Base-by-base conservation (phyloP, 306 rosid genomes). In the Dalbergia cochinchinensis region DNA sequence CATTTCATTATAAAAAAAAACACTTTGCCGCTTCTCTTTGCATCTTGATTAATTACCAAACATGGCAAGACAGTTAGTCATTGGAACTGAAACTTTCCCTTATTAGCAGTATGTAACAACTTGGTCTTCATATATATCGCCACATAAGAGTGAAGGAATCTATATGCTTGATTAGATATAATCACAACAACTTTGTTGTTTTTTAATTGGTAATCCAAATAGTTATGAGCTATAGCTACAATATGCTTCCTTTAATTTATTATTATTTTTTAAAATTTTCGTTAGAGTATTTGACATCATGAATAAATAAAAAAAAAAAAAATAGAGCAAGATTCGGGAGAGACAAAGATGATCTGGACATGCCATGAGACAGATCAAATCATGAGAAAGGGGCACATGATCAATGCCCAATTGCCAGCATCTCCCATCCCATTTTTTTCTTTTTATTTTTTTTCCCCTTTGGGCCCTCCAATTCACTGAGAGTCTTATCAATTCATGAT, bases 281-380 rank as follows among this genome's bases (percentile, higher is more conserved):
- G 31, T 26, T 26, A 7, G 7, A n/a, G 26, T 18, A 54, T 54
- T 54, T 15, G 11, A 54, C 60, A 54, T 54, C 60, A 54, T 5
- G 44, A 51, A 19, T 39, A 37, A 51, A 65, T 51, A 76, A 37
- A 44, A 20, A 74, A 35, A 37, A 7, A 15, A 16, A 53, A 31
- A 58, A 54, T 34, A 60, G 18, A 41, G 77, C 77, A 84, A 71
- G 83, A 84, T 84, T 77, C 19, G 37, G 64, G 83, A 65, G 72
- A 65, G 85, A 76, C 73, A 80, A 62, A 31, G 58, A 12, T 66
- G 65, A 72, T 33, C 20, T 77, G 15, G 83, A 77, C 83, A 50
- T 60, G 79, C 66, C 80, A 35, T 14, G 88, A 61, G 81, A 73
- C 72, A 73, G 69, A 85, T 78, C 81, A 85, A 81, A 85, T 81